Percentiles rank a stretch among this genome's conserved stretches.
Evolutionary conservation across 495 filamentous ascomycete species (phyloP).

Genomic region (Trichoderma virens): DNA sequence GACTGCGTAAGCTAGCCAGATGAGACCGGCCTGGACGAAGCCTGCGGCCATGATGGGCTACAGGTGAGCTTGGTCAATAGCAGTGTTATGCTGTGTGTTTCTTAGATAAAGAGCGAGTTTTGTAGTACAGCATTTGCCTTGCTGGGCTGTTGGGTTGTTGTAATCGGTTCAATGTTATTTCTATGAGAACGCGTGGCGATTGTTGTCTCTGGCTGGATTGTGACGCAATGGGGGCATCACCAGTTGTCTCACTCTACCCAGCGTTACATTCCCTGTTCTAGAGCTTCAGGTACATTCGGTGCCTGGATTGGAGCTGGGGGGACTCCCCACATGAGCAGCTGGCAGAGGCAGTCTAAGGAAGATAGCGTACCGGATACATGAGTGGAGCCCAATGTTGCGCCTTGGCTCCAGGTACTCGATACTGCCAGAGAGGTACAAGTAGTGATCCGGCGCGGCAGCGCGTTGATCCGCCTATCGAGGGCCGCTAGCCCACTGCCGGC

Average conservation of each 20-base stretch:
- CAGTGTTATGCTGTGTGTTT: neutral
- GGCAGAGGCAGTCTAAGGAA: neutral
- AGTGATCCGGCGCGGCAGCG: constrained; percentile 2
- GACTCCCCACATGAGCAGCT: neutral
- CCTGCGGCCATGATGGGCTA: constrained; percentile 49
- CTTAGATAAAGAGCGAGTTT: neutral
- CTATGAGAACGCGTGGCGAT: neutral
- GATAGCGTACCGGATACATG: neutral
- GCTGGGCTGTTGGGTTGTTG: neutral
- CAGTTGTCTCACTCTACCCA: neutral
- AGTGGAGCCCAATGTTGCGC: neutral
- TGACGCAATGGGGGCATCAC: constrained; percentile 11
- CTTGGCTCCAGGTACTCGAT: neutral
- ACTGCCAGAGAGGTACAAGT: neutral
- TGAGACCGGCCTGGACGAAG: constrained; percentile 73
- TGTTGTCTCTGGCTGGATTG: neutral
- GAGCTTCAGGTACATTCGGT: neutral
- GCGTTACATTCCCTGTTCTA: neutral
- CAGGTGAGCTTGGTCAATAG: neutral
- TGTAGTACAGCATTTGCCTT: neutral
- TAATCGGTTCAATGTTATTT: neutral
- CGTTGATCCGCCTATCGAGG: constrained; percentile 10
- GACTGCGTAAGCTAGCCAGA: constrained; percentile 86
- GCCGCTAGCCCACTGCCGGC: constrained; percentile 4
- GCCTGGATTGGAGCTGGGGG: neutral